Conservation (phyloP, 305 asterid genomes). For the Solanum chacoense region DNA sequence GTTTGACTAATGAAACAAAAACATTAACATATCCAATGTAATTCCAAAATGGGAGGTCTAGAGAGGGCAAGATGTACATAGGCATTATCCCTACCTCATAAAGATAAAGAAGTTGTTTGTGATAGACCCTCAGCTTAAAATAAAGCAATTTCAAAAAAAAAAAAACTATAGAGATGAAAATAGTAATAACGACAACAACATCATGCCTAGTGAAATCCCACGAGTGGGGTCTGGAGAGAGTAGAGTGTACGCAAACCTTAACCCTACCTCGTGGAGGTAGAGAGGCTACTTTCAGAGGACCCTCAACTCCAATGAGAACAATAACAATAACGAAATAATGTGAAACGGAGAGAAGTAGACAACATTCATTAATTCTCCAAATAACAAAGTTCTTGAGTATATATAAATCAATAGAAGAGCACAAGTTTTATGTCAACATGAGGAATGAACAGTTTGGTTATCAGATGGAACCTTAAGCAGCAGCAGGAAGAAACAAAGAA, state of each 20-base stretch:
- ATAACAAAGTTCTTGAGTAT: not conserved
- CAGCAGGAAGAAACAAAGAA: not conserved
- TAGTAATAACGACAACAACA: not conserved
- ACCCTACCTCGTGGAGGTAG: not conserved
- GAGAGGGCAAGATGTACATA: not conserved
- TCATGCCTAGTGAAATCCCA: fast-evolving
- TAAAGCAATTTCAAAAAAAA: not conserved
- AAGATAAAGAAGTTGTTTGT: not conserved
- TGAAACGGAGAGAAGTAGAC: not conserved
- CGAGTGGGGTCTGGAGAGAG: not conserved
- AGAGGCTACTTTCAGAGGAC: not conserved
- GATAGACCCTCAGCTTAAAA: not conserved
- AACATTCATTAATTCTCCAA: not conserved
- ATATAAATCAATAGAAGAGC: not conserved
- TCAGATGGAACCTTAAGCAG: not conserved
- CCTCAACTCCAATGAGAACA: not conserved
- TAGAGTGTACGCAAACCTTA: not conserved
- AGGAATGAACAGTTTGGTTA: not conserved
- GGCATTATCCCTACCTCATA: not conserved
- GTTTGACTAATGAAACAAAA: not conserved
- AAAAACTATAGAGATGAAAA: not conserved
- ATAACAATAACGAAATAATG: not conserved
- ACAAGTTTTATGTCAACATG: not conserved
- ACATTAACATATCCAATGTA: not conserved
- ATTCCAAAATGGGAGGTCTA: not conserved